phyloP scores from a whole-genome alignment of 1,139 yeast species.

The Taphrina confusa region DNA sequence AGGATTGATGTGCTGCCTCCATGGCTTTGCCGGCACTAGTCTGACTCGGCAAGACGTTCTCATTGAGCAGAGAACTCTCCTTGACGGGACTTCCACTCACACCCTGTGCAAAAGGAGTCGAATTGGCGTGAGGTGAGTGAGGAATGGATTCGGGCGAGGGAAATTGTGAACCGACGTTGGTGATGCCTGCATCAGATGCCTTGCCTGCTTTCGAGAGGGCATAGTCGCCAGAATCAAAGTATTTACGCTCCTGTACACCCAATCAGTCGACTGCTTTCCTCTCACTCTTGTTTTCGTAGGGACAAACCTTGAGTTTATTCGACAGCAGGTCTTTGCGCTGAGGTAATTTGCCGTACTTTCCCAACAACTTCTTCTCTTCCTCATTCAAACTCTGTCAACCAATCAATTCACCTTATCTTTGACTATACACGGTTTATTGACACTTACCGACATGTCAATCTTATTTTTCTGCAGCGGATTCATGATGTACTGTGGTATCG shows the following conservation, averaged over 20 bases:
- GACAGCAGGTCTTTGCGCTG: conserved; percentile 78
- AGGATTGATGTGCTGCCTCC: conserved; percentile 24
- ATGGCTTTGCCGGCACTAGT: conserved; percentile 21
- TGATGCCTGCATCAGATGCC: conserved; percentile 45
- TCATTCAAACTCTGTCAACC: conserved; percentile 41
- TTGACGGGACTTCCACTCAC: conserved; percentile 40
- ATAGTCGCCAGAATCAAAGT: conserved; percentile 96
- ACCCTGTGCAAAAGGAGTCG: conserved; percentile 15
- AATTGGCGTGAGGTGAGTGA: conserved; percentile 40
- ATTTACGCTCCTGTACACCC: conserved; percentile 72
- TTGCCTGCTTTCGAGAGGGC: conserved; percentile 72
- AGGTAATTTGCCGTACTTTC: conserved; percentile 86
- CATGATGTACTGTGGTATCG: conserved; percentile 7
- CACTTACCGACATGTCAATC: conserved; percentile 32
- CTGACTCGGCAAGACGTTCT: conserved; percentile 33
- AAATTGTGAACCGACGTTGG: conserved; percentile 50
- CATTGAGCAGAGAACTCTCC: conserved; percentile 41
- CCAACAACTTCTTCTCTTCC: conserved; percentile 56
- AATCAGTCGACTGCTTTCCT: not conserved
- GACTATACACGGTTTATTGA: not conserved
- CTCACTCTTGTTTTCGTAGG: not conserved
- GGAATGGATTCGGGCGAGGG: conserved; percentile 52
- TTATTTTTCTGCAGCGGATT: conserved; percentile 32
- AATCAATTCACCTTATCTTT: not conserved
- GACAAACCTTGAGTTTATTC: conserved; percentile 56